Base-by-base conservation (phyloP, 257 asterid species). In the Solanum tarijense region DNA sequence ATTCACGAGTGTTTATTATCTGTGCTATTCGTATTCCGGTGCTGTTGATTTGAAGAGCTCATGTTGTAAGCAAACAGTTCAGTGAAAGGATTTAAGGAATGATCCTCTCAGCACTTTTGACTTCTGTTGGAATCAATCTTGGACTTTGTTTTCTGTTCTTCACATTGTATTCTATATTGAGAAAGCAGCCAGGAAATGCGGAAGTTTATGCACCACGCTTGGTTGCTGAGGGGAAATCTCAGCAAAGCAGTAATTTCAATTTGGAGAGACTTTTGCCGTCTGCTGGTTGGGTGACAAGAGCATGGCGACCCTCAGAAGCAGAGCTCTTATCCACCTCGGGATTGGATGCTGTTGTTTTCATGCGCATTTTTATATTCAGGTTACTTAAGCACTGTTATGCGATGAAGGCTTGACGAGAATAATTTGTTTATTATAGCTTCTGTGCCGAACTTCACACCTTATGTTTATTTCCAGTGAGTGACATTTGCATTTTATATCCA, bases 311-410 rank as follows among this genome's bases (percentile, higher is more conserved):
- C 84, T 89, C 99, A 12, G 99, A 97, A 88, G 98, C 91, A 75
- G 98, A 97, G 89, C 92, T 97, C 76, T 65, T 97, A 91, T 65
- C 90, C 9, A 90, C 46, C 68, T 92, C 96, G 32, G 99, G 99
- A 34, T 92, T 97, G 91, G 99, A 97, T 91, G 99, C 98, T 25
- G 95, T 97, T 0, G 99, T 97, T 35, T 96, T 97, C 92, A 95
- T 97, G 96, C 98, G 98, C 87, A 94, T 97, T 91, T 93, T 93
- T 38, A 91, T 91, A 35, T 95, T 97, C 89, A 94, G 98, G 99
- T 96, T 82, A 89, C 92, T 72, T 69, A 16, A 41, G 36, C 39
- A 79, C 12, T 82, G 31, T 82, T 48, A 29, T 38, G 4, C 1
- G 21, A 10, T 82, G 69, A 82, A 46, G 69, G 69, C 86, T 48